Evolutionary conservation across 768 basidiomycete genomes (phyloP), one percentile per base, ranked within the genome.

Genomic region (Termitomyces sp.): DNA sequence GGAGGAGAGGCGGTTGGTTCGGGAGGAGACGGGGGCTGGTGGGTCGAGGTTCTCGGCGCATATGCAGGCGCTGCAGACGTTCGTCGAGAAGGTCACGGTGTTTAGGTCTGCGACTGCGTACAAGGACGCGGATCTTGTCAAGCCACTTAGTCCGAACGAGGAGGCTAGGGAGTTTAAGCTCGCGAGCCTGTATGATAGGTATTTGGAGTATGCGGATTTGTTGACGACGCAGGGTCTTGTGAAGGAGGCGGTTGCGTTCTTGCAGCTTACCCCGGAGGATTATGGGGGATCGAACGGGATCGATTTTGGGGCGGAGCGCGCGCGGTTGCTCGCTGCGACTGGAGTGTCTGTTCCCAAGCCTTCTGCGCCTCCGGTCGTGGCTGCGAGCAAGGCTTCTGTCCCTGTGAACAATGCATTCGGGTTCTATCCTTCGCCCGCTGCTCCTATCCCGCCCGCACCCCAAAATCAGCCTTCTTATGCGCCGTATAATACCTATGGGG

Each of bases 51-150:
- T 92, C 66, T 85, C 90, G 1, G 86, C 87, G 0, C 91, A 92
- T 61, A 92, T 89, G 0, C 81, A 86, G 27, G 93, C 94, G 2
- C 73, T 99, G 42, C 96, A 98, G 68, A 87, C 88, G 0, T 95
- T 98, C 72, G 82, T 98, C 64, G 97, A 98, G 74, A 98, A 98
- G 73, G 94, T 98, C 24, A 87, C 94, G 1, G 85, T 97, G 42
- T 98, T 99, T 83, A 86, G 92, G 50, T 78, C 83, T 48, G 97
- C 96, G 0, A 90, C 91, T 48, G 77, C 80, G 14, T 95, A 93
- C 68, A 76, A 82, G 60, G 92, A 94, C 65, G 71, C 72, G 16
- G 94, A 95, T 60, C 77, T 98, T 37, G 67, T 71, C 2, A 66
- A 71, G 49, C 63, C 70, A 1, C 59, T 71, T 0, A 68, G 77